Conservation (phyloP, 148 eudicot species). For the Camellia japonica region DNA sequence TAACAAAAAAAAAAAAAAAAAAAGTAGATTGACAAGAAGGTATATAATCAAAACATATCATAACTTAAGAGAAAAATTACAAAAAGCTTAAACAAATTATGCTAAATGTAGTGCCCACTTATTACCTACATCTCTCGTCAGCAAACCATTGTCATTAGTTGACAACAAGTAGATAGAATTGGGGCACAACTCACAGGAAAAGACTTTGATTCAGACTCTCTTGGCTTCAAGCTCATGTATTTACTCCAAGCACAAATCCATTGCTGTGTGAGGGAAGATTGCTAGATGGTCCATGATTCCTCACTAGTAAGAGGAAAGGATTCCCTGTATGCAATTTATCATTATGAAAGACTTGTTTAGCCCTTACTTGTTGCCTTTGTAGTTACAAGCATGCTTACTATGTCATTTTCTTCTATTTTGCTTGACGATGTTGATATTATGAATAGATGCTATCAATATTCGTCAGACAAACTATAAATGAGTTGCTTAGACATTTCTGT, state of each 20-base stretch:
- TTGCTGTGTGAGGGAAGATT: constrained; percentile 47
- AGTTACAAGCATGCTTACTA: too few relatives aligned
- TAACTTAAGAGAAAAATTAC: background rate
- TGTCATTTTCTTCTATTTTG: too few relatives aligned
- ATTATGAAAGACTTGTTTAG: constrained; percentile 42
- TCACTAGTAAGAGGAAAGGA: constrained; percentile 52
- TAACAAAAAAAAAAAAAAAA: background rate
- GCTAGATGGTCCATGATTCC: constrained; percentile 31
- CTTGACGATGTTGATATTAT: too few relatives aligned
- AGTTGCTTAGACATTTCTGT: too few relatives aligned
- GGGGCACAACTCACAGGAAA: background rate
- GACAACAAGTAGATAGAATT: background rate
- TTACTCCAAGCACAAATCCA: constrained; percentile 48
- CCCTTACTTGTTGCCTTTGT: background rate
- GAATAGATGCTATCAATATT: too few relatives aligned
- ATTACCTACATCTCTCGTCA: background rate
- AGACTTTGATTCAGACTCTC: background rate
- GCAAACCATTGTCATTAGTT: constrained; percentile 1
- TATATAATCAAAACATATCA: background rate
- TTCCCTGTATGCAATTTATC: constrained; percentile 46
- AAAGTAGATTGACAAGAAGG: background rate
- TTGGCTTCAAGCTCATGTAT: constrained; percentile 21
- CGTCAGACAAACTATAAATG: too few relatives aligned
- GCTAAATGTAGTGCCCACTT: background rate
- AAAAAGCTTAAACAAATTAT: background rate